Evolutionary conservation across 805 yeast species (phyloP).

Genomic region (Kuraishia cidri): DNA sequence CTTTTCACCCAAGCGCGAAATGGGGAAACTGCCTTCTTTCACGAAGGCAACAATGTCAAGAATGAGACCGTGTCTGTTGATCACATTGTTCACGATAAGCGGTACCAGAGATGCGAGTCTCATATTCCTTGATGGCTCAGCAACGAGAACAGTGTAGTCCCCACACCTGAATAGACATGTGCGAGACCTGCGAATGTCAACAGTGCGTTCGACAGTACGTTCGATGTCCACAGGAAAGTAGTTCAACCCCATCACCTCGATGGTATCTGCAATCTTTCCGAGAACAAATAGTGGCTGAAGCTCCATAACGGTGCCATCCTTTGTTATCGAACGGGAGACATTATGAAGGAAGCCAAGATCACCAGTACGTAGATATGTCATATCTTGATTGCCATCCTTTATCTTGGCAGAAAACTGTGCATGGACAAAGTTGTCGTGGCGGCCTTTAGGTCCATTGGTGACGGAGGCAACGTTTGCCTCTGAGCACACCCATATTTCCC

Average conservation of each 20-base stretch:
- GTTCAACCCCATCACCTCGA: conserved; percentile 85
- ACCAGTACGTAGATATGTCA: conserved; percentile 78
- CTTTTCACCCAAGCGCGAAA: conserved; percentile 64
- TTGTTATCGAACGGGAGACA: conserved; percentile 31
- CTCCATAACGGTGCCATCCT: conserved; percentile 20
- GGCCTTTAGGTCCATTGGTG: conserved; percentile 29
- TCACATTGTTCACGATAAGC: conserved; percentile 65
- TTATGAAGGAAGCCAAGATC: conserved; percentile 89
- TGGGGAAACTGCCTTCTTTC: conserved; percentile 51
- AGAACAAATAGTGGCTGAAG: conserved; percentile 78
- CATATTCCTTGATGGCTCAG: conserved; percentile 46
- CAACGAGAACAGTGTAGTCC: conserved; percentile 66
- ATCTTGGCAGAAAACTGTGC: conserved; percentile 59
- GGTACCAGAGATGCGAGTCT: conserved; percentile 72
- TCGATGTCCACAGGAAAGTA: conserved; percentile 88
- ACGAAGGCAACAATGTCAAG: conserved; percentile 81
- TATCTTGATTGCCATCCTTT: conserved; percentile 50
- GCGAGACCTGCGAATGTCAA: conserved; percentile 29
- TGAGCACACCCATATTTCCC: conserved; percentile 95
- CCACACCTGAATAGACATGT: conserved; percentile 75
- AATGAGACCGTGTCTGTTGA: conserved; percentile 74
- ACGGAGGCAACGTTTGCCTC: conserved; percentile 70
- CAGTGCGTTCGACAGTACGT: conserved; percentile 46
- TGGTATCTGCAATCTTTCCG: conserved; percentile 78
- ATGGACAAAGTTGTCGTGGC: conserved; percentile 35